phyloP scores from a whole-genome alignment of 2,329 filamentous ascomycete genomes.

The Sporothrix dimorphospora region DNA sequence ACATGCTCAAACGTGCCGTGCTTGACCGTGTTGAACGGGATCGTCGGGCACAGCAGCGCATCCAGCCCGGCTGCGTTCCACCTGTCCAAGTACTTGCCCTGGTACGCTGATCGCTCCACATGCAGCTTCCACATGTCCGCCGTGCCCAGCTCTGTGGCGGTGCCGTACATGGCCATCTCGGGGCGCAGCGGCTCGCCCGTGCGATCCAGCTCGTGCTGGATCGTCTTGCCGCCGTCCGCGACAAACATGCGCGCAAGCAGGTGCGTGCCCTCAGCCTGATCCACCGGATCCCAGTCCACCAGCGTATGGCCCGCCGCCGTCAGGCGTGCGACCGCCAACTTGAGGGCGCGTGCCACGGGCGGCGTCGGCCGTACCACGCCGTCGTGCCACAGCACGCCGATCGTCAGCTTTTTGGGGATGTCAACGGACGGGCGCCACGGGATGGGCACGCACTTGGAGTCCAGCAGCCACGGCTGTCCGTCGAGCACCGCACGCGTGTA shows the following conservation, averaged over 20 bases:
- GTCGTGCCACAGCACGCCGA: slow-evolving; percentile 68
- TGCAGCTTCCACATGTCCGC: slow-evolving; percentile 55
- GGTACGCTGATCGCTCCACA: slow-evolving; percentile 49
- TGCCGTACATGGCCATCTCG: slow-evolving; percentile 43
- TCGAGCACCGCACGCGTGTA: slow-evolving; percentile 58
- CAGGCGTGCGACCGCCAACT: slow-evolving; percentile 49
- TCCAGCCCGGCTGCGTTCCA: slow-evolving; percentile 58
- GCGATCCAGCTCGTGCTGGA: slow-evolving; percentile 33
- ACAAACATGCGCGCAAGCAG: slow-evolving; percentile 53
- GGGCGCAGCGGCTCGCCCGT: slow-evolving; percentile 49
- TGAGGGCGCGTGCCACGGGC: slow-evolving; percentile 62
- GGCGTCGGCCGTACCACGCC: slow-evolving; percentile 67
- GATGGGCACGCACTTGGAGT: slow-evolving; percentile 62
- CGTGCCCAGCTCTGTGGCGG: slow-evolving; percentile 46
- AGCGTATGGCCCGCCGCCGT: slow-evolving; percentile 53
- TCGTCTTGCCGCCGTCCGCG: slow-evolving; percentile 48
- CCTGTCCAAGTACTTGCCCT: slow-evolving; percentile 51
- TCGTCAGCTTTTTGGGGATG: slow-evolving; percentile 45
- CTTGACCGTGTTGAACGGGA: slow-evolving; percentile 49
- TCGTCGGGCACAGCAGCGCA: slow-evolving; percentile 63
- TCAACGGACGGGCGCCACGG: slow-evolving; percentile 50
- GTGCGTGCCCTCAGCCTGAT: slow-evolving; percentile 45
- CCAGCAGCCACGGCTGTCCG: slow-evolving; percentile 58
- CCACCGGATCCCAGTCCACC: slow-evolving; percentile 53
- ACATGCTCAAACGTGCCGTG: slow-evolving; percentile 51